phyloP scores from a whole-genome alignment of 352 stramenopile species.

The Globisporangium rhizosaccharum region DNA sequence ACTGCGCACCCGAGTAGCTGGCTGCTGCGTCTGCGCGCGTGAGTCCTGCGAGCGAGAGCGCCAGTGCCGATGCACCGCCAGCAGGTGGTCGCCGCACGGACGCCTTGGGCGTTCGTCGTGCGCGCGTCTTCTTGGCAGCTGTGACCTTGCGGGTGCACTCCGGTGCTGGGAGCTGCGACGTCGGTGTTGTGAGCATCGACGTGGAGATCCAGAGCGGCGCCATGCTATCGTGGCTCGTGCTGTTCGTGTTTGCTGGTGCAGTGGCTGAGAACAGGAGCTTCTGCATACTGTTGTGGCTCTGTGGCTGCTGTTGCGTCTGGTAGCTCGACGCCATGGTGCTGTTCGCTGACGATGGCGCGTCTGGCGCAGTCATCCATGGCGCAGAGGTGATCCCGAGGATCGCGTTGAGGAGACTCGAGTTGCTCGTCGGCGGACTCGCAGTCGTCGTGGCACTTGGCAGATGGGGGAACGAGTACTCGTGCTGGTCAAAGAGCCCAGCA shows the following conservation, averaged over 20 bases:
- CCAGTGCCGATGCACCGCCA: not conserved
- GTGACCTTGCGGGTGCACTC: slow-evolving; percentile 11
- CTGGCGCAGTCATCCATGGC: slow-evolving; percentile 1
- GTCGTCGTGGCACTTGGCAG: not conserved
- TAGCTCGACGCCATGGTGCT: not conserved
- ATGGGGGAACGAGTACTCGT: not conserved
- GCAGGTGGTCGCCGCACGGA: not conserved
- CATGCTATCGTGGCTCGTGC: not conserved
- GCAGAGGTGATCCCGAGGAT: slow-evolving; percentile 8
- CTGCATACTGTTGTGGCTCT: slow-evolving; percentile 5
- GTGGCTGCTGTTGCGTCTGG: not conserved
- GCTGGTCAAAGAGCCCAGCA: slow-evolving; percentile 2
- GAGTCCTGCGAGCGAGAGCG: slow-evolving; percentile 6
- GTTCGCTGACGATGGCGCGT: too few species aligned
- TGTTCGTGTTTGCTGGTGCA: not conserved
- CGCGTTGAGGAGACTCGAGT: slow-evolving; percentile 11
- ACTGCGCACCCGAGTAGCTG: not conserved
- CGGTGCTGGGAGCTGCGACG: slow-evolving; percentile 7
- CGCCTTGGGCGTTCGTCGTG: slow-evolving; percentile 5
- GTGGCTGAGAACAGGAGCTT: slow-evolving; percentile 6
- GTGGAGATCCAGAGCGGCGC: slow-evolving; percentile 14
- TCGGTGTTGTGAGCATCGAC: slow-evolving; percentile 14
- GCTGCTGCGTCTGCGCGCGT: not conserved
- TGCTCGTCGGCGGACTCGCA: not conserved
- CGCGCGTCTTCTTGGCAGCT: slow-evolving; percentile 4